phyloP scores from a whole-genome alignment of 306 rosid species.

The Coriaria nepalensis region DNA sequence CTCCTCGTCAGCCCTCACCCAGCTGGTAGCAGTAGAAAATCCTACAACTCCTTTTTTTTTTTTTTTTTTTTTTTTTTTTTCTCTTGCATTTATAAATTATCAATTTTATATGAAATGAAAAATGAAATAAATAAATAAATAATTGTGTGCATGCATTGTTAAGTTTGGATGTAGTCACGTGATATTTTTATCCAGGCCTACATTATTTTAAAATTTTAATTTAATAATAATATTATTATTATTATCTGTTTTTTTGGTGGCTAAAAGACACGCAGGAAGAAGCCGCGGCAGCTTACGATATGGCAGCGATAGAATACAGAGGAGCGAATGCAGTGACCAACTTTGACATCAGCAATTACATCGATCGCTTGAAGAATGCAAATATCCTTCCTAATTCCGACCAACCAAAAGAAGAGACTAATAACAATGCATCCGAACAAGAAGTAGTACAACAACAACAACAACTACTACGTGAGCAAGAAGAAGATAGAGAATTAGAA shows the following conservation, averaged over 20 bases:
- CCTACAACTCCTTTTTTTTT: no score
- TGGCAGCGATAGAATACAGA: slow-evolving; percentile 79
- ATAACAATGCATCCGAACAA: slow-evolving; percentile 13
- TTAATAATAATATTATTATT: background rate
- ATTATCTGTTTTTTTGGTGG: background rate
- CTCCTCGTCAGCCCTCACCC: no score
- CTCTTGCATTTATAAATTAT: no score
- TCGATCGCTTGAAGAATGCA: slow-evolving; percentile 24
- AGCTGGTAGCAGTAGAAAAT: no score
- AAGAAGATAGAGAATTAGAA: slow-evolving; percentile 2
- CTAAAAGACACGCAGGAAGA: slow-evolving; percentile 79
- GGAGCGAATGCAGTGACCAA: slow-evolving; percentile 87
- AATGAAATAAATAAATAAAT: no score
- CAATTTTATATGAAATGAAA: no score
- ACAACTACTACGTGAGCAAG: background rate
- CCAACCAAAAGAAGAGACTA: slow-evolving; percentile 12
- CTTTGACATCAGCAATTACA: slow-evolving; percentile 60
- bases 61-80: no score
- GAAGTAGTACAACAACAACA: slow-evolving; percentile 14
- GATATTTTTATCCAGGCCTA: no score
- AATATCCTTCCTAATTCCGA: slow-evolving; percentile 3
- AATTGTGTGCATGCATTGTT: no score
- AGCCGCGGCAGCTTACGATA: slow-evolving; percentile 86
- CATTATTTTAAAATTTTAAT: background rate
- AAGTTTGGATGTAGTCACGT: no score